Evolutionary conservation across 2,329 filamentous ascomycete genomes (phyloP).

Genomic region (Claviceps quebecensis): DNA sequence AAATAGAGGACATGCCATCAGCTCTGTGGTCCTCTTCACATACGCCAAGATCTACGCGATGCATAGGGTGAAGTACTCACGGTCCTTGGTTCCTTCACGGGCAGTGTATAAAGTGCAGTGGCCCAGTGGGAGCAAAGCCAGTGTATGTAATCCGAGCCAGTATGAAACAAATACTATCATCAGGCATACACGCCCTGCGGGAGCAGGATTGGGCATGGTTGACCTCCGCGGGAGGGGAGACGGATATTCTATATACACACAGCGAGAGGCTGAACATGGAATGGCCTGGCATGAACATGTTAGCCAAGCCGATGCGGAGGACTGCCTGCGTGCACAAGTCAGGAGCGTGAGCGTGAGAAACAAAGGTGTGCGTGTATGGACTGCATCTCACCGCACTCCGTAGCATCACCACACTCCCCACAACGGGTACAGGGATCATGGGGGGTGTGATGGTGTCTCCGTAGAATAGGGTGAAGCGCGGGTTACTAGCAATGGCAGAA

Average conservation of each 20-base stretch:
- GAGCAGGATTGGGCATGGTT: not conserved
- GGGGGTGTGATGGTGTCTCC: not conserved
- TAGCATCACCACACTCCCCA: not conserved
- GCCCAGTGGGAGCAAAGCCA: not conserved
- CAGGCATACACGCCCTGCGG: constrained; percentile 6
- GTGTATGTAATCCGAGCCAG: not conserved
- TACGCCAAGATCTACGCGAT: not conserved
- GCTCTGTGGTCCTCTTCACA: not conserved
- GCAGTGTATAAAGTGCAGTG: not conserved
- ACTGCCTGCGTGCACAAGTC: not conserved
- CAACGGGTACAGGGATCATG: constrained; percentile 1
- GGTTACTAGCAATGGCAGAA: not conserved
- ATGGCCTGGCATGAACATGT: not conserved
- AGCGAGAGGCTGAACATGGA: not conserved
- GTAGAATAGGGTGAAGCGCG: not conserved
- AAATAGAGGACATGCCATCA: not conserved
- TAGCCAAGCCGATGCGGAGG: not conserved
- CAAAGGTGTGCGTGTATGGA: not conserved
- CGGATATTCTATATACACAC: constrained; percentile 3
- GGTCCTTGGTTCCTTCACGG: not conserved
- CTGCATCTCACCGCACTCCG: not conserved
- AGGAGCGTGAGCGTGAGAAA: not conserved
- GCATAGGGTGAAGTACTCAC: not conserved
- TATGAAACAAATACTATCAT: not conserved
- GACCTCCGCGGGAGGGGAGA: not conserved